Percentiles rank a stretch among this genome's conserved stretches.
Evolutionary conservation across 2,329 filamentous ascomycete genomes (phyloP).

Genomic region (Stachybotrys echinatus): DNA sequence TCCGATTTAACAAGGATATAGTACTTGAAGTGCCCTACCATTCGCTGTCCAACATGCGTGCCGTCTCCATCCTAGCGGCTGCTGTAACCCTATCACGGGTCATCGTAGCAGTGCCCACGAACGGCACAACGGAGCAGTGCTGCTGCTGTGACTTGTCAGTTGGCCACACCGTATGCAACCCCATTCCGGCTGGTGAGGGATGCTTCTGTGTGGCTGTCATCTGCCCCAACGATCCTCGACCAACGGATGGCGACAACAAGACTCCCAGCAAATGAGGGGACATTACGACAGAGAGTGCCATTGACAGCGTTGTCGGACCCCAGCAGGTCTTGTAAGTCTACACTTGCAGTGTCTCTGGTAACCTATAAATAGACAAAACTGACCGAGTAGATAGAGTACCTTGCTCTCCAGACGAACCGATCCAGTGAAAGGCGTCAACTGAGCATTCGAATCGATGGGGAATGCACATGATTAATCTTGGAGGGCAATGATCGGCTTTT

Average conservation of each 20-base stretch:
- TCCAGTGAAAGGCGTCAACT: too few relatives aligned
- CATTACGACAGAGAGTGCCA: too few relatives aligned
- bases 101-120: conserved; percentile 1
- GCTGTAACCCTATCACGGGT: background rate
- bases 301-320: too few relatives aligned
- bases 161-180: conserved; percentile 3
- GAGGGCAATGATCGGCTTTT: background rate
- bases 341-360: too few relatives aligned
- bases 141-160: conserved; percentile 9
- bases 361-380: too few relatives aligned
- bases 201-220: conserved; percentile 6
- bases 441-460: too few relatives aligned
- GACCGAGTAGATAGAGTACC: too few relatives aligned
- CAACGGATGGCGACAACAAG: background rate
- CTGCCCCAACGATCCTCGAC: conserved; percentile 1
- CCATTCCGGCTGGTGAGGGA: background rate
- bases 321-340: too few relatives aligned
- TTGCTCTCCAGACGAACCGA: too few relatives aligned
- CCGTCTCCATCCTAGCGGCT: conserved; percentile 1
- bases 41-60: conserved; percentile 1
- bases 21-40: background rate
- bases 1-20: too few relatives aligned
- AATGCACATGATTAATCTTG: background rate
- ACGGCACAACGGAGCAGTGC: background rate
- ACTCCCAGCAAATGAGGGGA: background rate